Base-by-base conservation (phyloP, 2,329 filamentous ascomycete species). In the Nemania serpens region DNA sequence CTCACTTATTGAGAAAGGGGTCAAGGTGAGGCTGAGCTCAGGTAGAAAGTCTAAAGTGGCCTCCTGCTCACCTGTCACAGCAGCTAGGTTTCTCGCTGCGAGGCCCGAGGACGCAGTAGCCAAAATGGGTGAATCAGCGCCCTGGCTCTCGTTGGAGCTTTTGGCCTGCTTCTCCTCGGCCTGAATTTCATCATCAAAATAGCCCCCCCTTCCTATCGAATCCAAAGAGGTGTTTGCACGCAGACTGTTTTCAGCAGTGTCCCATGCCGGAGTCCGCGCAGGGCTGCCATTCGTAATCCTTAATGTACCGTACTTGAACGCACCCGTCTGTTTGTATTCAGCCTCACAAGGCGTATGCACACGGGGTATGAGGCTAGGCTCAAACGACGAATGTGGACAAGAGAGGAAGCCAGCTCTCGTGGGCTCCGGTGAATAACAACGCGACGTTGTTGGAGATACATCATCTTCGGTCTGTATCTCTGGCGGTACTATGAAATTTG, bases 251-350 rank as follows among this genome's bases (percentile, higher is more conserved):
- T 58, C 55, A 37, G 29, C 25, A 41, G 47, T 36, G 47, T 67
- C 61, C 48, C 58, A 58, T 13, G 65, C 58, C 13, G 78, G 75
- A 48, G 81, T 84, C n/a, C 75, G 73, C 13, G 73, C 72, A 2
- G 86, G 86, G 58, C 81, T 84, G 13, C 84, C 86, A 71, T 89
- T 89, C 20, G 79, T 87, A 58, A 89, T 88, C 37, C 84, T 81
- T 51, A 89, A 69, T 1, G 84, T 84, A 2, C 87, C 87, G 55
- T 87, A 81, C 69, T 86, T 86, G 69, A 87, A 88, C 11, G 80
- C 83, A 2, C 86, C 86, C 34, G 85, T 81, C 47, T 87, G 84
- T 61, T 79, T 78, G 67, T 88, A 88, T n/a, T 84, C 80, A 29
- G 77, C 72, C 22, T 87, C 85, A 42, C 76, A 81, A 0, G 86